Conservation (phyloP, 1,139 yeast species). For the Sugiyamaella xylanicola region DNA sequence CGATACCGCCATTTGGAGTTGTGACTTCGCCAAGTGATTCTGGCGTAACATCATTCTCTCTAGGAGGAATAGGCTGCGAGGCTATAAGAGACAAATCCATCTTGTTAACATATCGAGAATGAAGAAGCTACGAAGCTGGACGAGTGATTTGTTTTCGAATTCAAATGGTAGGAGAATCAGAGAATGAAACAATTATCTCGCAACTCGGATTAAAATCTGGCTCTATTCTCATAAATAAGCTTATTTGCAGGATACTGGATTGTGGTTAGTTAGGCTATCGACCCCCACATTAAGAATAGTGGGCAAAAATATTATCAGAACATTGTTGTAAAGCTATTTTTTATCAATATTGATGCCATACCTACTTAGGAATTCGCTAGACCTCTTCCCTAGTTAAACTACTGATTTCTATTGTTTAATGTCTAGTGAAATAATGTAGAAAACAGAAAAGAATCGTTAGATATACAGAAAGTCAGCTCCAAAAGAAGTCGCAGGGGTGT, state of each 20-base stretch:
- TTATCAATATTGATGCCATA: too few relatives aligned
- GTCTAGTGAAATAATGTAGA: too few relatives aligned
- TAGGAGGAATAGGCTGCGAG: neutral
- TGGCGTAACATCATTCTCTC: neutral
- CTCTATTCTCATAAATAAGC: neutral
- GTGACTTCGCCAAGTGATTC: neutral
- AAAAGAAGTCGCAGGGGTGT: neutral
- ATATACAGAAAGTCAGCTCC: neutral
- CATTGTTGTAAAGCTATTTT: too few relatives aligned
- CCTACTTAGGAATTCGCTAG: too few relatives aligned
- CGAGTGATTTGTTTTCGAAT: neutral
- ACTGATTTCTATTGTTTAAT: too few relatives aligned
- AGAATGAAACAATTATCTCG: too few relatives aligned
- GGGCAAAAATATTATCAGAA: neutral
- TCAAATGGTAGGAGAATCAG: too few relatives aligned
- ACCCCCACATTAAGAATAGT: neutral
- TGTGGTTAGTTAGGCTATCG: neutral
- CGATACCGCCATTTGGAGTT: neutral
- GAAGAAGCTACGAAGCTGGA: neutral
- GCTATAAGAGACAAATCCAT: slow-evolving; percentile 3
- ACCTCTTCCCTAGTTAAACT: neutral
- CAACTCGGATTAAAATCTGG: neutral
- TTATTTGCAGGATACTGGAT: neutral
- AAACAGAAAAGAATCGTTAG: neutral
- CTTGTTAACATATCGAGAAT: neutral